These are phyloP conservation scores for Cystobasidium slooffiae DNA, from an alignment of 1,284 basidiomycete genomes.

Conservation along the genomic window DNA sequence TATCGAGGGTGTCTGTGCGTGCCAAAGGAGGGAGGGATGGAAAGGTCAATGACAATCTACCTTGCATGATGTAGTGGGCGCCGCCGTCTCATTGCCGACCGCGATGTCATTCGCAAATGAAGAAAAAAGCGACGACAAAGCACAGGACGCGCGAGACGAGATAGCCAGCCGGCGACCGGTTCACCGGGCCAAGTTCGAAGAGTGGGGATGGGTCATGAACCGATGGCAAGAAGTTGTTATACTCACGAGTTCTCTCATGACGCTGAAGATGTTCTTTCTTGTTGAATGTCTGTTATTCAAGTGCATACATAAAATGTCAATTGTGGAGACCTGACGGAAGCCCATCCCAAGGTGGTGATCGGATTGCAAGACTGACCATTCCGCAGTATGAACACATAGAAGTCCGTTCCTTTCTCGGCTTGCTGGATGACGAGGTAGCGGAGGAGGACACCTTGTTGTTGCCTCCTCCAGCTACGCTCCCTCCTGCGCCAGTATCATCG, in stretches of 20 bases:
- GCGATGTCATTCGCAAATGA: too few relatives aligned
- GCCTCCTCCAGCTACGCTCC: not conserved
- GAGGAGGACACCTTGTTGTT: not conserved
- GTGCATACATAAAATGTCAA: not conserved
- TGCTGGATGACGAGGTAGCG: not conserved
- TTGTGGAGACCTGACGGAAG: constrained; percentile 16
- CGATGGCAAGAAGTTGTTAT: not conserved
- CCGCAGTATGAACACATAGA: constrained; percentile 37
- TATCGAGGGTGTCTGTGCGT: constrained; percentile 39
- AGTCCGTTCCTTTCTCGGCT: constrained; percentile 29
- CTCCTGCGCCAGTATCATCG: constrained; percentile 9
- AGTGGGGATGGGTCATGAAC: too few relatives aligned
- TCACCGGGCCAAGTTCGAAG: too few relatives aligned
- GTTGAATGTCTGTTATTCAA: constrained; percentile 41
- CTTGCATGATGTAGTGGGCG: not conserved
- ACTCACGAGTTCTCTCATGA: constrained; percentile 44
- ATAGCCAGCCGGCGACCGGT: too few relatives aligned
- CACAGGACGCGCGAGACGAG: too few relatives aligned
- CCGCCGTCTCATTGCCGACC: too few relatives aligned
- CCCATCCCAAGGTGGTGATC: not conserved
- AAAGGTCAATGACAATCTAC: not conserved
- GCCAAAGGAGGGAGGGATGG: not conserved
- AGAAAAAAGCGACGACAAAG: too few relatives aligned
- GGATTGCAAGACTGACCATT: constrained; percentile 43
- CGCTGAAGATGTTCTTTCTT: constrained; percentile 43